phyloP scores from a whole-genome alignment of 148 eudicot species.

The Salicornia ramosissima region DNA sequence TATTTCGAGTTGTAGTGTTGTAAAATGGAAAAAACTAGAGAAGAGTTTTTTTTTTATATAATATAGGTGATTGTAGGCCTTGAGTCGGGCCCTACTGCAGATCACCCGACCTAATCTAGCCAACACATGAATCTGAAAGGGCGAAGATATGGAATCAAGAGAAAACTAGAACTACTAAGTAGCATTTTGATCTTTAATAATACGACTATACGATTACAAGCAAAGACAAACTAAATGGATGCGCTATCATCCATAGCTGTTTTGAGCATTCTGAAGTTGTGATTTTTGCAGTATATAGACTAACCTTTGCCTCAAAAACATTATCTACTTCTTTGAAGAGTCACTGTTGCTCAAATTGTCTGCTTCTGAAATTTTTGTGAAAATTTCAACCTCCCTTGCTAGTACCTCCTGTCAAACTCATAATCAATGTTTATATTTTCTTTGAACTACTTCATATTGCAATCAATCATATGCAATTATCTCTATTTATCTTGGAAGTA shows the following conservation, averaged over 20 bases:
- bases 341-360: constrained; percentile 11
- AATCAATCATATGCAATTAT: not conserved
- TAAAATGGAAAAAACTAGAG: too few species aligned
- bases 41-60: too few species aligned
- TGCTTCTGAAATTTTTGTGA: constrained; percentile 3
- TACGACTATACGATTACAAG: too few species aligned
- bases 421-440: constrained; percentile 6
- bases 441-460: constrained; percentile 6
- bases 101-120: too few species aligned
- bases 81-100: too few species aligned
- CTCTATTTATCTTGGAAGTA: not conserved
- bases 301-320: constrained; percentile 35
- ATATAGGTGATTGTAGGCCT: too few species aligned
- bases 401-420: not conserved
- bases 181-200: too few species aligned
- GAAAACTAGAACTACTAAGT: too few species aligned
- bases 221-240: constrained; percentile 1
- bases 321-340: constrained; percentile 28
- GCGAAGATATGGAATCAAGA: too few species aligned
- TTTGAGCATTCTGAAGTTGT: constrained; percentile 2
- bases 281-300: constrained; percentile 15
- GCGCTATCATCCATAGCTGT: constrained; percentile 1
- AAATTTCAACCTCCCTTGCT: not conserved
- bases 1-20: too few species aligned
- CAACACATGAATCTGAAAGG: too few species aligned